phyloP scores from a whole-genome alignment of 331 rosid species.

The Acacia concinna region DNA sequence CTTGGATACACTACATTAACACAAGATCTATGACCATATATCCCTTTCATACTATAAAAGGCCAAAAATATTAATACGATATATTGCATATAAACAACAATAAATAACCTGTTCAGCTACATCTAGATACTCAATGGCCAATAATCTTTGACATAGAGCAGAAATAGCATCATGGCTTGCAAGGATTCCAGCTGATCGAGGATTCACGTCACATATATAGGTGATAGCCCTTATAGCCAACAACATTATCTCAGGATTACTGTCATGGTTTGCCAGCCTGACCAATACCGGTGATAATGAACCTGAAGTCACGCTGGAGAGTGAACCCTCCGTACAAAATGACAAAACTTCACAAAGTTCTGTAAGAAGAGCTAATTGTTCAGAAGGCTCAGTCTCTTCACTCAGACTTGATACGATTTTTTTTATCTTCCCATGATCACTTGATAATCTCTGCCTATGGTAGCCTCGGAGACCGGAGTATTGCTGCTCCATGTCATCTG shows the following conservation, averaged over 20 bases:
- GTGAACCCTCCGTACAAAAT: slow-evolving; percentile 85
- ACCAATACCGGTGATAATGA: slow-evolving; percentile 71
- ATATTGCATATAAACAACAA: slow-evolving; percentile 24
- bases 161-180: slow-evolving; percentile 83
- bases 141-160: slow-evolving; percentile 77
- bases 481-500: slow-evolving; percentile 81
- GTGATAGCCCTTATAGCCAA: slow-evolving; percentile 93
- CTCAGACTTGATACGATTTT: slow-evolving; percentile 65
- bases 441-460: slow-evolving; percentile 68
- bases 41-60: slow-evolving; percentile 16
- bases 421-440: slow-evolving; percentile 83
- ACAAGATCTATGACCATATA: slow-evolving; percentile 18
- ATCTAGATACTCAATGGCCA: slow-evolving; percentile 81
- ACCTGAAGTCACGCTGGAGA: slow-evolving; percentile 73
- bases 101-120: slow-evolving; percentile 93
- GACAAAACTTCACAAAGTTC: slow-evolving; percentile 91
- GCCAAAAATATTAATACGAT: background rate
- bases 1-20: slow-evolving; percentile 82
- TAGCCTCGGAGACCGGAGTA: slow-evolving; percentile 61
- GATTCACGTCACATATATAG: slow-evolving; percentile 83
- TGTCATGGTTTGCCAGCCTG: slow-evolving; percentile 68
- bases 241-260: slow-evolving; percentile 68
- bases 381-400: slow-evolving; percentile 70
- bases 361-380: slow-evolving; percentile 63
- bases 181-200: slow-evolving; percentile 74